Base-by-base conservation (phyloP, 306 rosid species). In the Benincasa hispida region DNA sequence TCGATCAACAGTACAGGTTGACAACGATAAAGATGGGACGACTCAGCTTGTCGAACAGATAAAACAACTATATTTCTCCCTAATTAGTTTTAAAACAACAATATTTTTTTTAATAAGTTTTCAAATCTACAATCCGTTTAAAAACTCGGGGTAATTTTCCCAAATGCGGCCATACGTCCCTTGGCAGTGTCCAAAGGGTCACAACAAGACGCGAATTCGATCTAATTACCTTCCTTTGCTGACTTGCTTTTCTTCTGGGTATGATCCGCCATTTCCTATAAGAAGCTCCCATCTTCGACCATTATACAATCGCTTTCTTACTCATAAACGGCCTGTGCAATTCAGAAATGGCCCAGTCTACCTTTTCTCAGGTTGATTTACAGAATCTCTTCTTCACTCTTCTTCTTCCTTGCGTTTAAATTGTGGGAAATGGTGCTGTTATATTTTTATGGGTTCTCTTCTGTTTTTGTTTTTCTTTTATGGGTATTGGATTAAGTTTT, bases 171-270 rank as follows among this genome's bases (percentile, higher is more conserved):
- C n/a, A 30, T 4, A 53, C 81, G 91, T 66, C 91, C 85, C 45
- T 85, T 87, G 82, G 76, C 41, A 47, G 66, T 37, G 73, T 76
- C 89, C 84, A 86, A 87, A 69, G 89, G 91, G 39, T 80, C 83
- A 21, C 60, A 42, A 15, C 21, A 17, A 27, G 58, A 14, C 72
- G 53, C 70, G 54, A 75, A 5, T 22, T 39, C 6, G 78, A 39
- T 56, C 60, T 24, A 51, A 22, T 15, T 25, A 1, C 48, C 10
- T 54, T 8, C 18, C 30, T 34, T 34, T 42, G 39, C 58, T 47
- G 57, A 78, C 55, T n/a, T 61, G 7, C n/a, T 45, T 28, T 75
- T 15, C 66, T 18, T 41, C 34, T 30, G 74, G 72, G 79, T 56
- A 61, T 66, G 82, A 66, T 75, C 81, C 5, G 24, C 42, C 74